Conservation (phyloP, 257 asterid species). For the Gentiana dahurica region DNA sequence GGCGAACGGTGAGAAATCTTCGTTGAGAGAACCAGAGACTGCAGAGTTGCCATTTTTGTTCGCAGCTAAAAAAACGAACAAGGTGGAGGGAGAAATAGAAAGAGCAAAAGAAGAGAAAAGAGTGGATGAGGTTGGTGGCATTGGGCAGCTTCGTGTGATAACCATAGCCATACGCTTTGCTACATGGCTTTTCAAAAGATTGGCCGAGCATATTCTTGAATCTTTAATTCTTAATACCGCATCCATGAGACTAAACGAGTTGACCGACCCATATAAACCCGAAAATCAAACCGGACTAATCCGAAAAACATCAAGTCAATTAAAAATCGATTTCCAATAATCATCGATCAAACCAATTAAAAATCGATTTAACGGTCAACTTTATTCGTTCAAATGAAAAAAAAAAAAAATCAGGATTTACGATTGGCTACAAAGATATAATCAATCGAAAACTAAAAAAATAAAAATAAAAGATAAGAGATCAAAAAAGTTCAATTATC, state of each 20-base stretch:
- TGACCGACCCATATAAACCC: too few species aligned
- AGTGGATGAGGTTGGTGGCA: slow-evolving; percentile 19
- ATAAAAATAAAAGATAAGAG: too few species aligned
- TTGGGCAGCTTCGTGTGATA: slow-evolving; percentile 37
- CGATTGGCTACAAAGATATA: too few species aligned
- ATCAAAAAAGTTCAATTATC: too few species aligned
- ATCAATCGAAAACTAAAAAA: too few species aligned
- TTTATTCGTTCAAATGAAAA: too few species aligned
- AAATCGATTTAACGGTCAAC: too few species aligned
- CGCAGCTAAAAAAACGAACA: slow-evolving; percentile 2
- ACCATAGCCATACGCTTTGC: slow-evolving; percentile 58
- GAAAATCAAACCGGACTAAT: too few species aligned
- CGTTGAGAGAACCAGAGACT: slow-evolving; percentile 48
- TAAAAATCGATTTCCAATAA: slow-evolving; percentile 3
- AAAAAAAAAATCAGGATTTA: too few species aligned
- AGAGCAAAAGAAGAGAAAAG: background rate
- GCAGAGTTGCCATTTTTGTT: slow-evolving; percentile 50
- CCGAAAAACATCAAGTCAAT: too few species aligned
- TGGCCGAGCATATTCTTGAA: slow-evolving; percentile 1
- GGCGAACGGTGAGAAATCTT: slow-evolving; percentile 37
- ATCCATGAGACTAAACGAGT: too few species aligned
- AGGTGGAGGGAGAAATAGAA: slow-evolving; percentile 5
- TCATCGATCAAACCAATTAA: background rate
- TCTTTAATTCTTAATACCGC: too few species aligned
- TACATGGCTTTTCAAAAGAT: slow-evolving; percentile 14